Percentiles rank a stretch among this genome's conserved stretches.
These are phyloP conservation scores for Microstegium vimineum DNA, from an alignment of 176 grass and related monocot genomes.

Conservation along the genomic window DNA sequence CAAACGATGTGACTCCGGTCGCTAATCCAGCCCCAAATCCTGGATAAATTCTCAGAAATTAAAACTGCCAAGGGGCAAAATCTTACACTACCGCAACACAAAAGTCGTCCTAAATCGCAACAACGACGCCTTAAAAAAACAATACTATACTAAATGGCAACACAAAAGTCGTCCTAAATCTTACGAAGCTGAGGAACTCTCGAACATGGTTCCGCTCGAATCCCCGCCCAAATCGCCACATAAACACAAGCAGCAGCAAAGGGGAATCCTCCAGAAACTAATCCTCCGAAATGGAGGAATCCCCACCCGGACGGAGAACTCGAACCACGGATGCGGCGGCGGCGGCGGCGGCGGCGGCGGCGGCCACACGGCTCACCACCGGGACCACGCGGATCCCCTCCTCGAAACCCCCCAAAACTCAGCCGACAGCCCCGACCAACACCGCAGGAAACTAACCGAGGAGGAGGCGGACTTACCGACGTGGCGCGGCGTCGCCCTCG, in stretches of 20 bases:
- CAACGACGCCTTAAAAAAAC: not conserved
- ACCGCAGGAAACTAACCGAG: not conserved
- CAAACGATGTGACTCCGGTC: not conserved
- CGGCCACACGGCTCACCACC: not conserved
- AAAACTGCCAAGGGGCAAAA: no score
- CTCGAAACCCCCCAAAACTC: not conserved
- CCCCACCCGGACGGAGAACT: no score
- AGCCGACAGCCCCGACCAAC: not conserved
- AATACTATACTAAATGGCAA: no score
- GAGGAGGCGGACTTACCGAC: not conserved
- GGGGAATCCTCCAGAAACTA: not conserved
- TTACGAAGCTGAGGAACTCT: no score
- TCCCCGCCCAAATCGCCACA: no score
- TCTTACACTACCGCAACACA: no score
- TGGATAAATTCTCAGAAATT: no score
- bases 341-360: not conserved
- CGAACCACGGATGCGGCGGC: no score
- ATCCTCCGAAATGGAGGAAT: not conserved
- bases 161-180: no score
- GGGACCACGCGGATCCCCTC: not conserved
- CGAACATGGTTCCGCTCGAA: no score
- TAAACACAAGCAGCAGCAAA: no score
- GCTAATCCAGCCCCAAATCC: conserved; percentile 1
- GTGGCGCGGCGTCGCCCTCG: conserved; percentile 14
- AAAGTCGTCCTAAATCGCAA: not conserved